A percentile compares a stretch with the other conserved stretches of the same genome.
Evolutionary conservation across 2,329 filamentous ascomycete genomes (phyloP).

Genomic region (Akanthomyces lecanii): DNA sequence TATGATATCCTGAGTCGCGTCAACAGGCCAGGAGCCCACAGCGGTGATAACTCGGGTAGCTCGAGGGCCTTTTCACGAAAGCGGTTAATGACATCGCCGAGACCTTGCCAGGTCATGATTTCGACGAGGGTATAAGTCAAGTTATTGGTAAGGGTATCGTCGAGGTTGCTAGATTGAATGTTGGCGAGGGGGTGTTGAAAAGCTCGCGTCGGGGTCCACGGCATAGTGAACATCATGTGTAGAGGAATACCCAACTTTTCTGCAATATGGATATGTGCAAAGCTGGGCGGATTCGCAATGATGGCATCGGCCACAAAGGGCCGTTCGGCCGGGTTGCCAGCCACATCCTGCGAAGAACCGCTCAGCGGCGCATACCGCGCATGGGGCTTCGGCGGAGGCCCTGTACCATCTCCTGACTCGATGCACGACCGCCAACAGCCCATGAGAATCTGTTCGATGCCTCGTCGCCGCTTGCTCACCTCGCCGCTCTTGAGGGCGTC

Average conservation of each 20-base stretch:
- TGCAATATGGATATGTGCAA: constrained; percentile 70
- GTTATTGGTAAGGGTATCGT: constrained; percentile 74
- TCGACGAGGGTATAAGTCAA: constrained; percentile 81
- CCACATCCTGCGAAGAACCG: constrained; percentile 26
- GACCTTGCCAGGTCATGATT: constrained; percentile 88
- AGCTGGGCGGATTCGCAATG: constrained; percentile 74
- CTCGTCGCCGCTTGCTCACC: constrained; percentile 67
- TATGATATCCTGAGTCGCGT: constrained; percentile 73
- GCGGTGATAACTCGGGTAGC: constrained; percentile 70
- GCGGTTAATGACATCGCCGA: constrained; percentile 86
- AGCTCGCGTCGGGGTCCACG: constrained; percentile 79
- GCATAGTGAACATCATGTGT: constrained; percentile 94
- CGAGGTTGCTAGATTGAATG: constrained; percentile 70
- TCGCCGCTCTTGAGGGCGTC: constrained; percentile 74
- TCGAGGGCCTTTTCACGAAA: constrained; percentile 73
- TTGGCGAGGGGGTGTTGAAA: constrained; percentile 87
- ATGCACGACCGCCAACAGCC: constrained; percentile 86
- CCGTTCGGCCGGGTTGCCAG: constrained; percentile 38
- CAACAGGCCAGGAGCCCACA: constrained; percentile 79
- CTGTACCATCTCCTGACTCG: constrained; percentile 66
- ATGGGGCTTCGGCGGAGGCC: constrained; percentile 45
- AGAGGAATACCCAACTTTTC: constrained; percentile 71
- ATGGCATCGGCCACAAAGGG: constrained; percentile 83
- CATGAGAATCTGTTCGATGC: constrained; percentile 73
- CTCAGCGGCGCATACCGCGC: constrained; percentile 44